Percentiles rank a stretch among this genome's conserved stretches.
These are phyloP conservation scores for Massariosphaeria phaeospora DNA, from an alignment of 495 filamentous ascomycete genomes.

Conservation along the genomic window DNA sequence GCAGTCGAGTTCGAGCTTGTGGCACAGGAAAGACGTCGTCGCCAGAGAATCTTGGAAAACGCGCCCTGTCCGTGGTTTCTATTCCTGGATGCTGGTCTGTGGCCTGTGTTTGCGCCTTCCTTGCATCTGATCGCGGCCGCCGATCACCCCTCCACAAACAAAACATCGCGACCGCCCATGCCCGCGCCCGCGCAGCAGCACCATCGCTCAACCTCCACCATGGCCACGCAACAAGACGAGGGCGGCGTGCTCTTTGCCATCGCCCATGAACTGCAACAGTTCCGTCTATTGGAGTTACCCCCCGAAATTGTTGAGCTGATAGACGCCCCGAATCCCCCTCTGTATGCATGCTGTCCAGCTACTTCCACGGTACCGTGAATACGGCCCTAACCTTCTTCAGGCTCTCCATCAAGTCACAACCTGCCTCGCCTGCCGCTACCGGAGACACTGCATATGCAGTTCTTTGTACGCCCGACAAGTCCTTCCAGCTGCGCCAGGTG, in stretches of 20 bases:
- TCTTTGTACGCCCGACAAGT: conserved; percentile 63
- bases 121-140: neutral
- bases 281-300: conserved; percentile 77
- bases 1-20: conserved; percentile 20
- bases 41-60: neutral
- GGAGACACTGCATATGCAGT: conserved; percentile 58
- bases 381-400: conserved; percentile 41
- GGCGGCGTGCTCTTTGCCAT: conserved; percentile 60
- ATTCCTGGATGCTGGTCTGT: conserved; percentile 1
- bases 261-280: conserved; percentile 54
- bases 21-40: conserved; percentile 1
- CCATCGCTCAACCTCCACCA: conserved; percentile 26
- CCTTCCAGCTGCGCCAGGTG: conserved; percentile 79
- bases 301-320: conserved; percentile 65
- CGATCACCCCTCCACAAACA: conserved; percentile 17
- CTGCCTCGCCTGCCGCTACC: conserved; percentile 32
- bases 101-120: neutral
- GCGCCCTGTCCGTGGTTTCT: neutral
- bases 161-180: neutral
- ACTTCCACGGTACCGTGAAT: neutral
- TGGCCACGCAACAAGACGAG: conserved; percentile 57
- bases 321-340: conserved; percentile 27
- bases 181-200: neutral
- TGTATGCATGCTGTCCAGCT: conserved; percentile 19
- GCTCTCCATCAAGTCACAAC: conserved; percentile 58